Evolutionary conservation across 202 grass and related monocot species (phyloP), one percentile per base, ranked within the genome.

Genomic region (Brachypodium distachyon): DNA sequence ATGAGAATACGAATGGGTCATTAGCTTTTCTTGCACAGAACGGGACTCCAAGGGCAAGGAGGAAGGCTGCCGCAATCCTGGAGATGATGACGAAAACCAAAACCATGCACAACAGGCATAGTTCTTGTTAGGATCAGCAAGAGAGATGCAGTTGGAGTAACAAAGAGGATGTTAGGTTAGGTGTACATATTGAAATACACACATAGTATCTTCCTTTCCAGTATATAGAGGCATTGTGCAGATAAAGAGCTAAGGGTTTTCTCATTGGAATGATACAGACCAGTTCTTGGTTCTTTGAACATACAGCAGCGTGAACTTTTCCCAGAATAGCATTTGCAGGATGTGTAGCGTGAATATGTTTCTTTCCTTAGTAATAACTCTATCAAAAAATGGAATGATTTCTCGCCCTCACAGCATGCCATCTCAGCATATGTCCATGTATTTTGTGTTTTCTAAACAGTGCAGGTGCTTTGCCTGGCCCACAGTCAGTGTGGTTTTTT

Each of bases 31-130:
- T 96, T 11, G 79, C 76, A 10, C 82, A 83, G 59, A 86, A 61
- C 53, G 93, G 93, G 12, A 96, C 89, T 77, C 79, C 84, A 33
- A 87, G 93, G 79, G 84, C 93, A 14, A 77, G 82, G 55, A 85
- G 93, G 67, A 96, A 96, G 67, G 84, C 93, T 59, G 9, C 53
- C 0, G 87, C 60, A 10, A 86, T 92, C 67, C 79, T 96, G 37
- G 89, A 90, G 42, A 96, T 77, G 78, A 79, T 92, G 77, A 92
- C 84, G 73, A 81, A 57, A 80, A 79, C 54, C 53, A 81, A 68
- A 80, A 76, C 28, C 57, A 70, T 75, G 55, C 83, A 72, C 27
- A 85, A 72, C 49, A 78, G 81, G 70, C 84, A 84, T 61, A 56
- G 76, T 83, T 92, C 89, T 52, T 92, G 86, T 82, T 96, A 91